Conservation (phyloP, 2,329 filamentous ascomycete species). For the Diplocarpon mali region DNA sequence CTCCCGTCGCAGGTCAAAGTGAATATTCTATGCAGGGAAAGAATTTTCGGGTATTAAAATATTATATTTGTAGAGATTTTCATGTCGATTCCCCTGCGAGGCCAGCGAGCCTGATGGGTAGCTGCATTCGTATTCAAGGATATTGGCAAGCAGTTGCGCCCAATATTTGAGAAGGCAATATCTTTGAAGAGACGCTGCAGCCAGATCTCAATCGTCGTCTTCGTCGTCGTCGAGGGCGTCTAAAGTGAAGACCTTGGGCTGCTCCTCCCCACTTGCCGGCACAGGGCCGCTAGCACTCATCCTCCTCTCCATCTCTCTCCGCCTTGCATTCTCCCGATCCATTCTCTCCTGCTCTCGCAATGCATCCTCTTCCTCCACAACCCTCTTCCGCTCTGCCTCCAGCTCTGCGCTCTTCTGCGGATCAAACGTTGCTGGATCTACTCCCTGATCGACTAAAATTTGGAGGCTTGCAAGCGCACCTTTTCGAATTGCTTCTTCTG, state of each 20-base stretch:
- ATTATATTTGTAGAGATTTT: no score
- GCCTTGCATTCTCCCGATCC: constrained; percentile 26
- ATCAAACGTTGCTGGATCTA: constrained; percentile 50
- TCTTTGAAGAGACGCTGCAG: no score
- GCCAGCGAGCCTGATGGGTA: no score
- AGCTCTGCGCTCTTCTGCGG: constrained; percentile 33
- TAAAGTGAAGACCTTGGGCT: constrained; percentile 30
- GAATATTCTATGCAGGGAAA: no score
- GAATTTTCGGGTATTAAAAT: no score
- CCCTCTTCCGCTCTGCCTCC: constrained; percentile 26
- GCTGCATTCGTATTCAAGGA: no score
- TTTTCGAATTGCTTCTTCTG: constrained; percentile 54
- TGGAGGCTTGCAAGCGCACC: constrained; percentile 59
- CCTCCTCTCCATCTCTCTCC: constrained; percentile 21
- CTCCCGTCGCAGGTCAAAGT: no score
- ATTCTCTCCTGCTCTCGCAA: constrained; percentile 21
- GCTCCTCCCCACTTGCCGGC: constrained; percentile 28
- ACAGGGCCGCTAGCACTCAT: constrained; percentile 16
- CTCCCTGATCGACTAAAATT: constrained; percentile 47
- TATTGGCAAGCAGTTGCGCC: no score
- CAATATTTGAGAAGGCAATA: no score
- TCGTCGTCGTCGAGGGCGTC: constrained; percentile 33
- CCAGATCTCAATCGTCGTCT: constrained; percentile 14
- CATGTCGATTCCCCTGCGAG: no score
- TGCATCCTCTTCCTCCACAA: constrained; percentile 25